A percentile compares a stretch with the other conserved stretches of the same genome.
Conservation (phyloP, 1,284 basidiomycete species). For the Leucoagaricus sp. region DNA sequence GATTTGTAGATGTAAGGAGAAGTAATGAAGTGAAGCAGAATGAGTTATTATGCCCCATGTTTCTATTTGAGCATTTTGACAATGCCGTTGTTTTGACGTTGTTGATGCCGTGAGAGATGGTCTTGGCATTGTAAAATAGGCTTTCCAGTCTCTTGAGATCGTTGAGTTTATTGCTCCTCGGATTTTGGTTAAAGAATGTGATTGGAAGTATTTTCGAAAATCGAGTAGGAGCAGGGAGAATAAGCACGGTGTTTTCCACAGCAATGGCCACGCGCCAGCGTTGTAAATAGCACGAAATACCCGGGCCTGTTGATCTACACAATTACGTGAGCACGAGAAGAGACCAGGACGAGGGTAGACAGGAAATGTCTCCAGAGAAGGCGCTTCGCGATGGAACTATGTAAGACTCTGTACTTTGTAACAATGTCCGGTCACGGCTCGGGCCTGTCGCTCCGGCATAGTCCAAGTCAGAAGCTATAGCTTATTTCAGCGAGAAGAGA, state of each 20-base stretch:
- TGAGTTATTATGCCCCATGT: not conserved
- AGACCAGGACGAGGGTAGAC: not conserved
- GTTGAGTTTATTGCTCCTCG: not conserved
- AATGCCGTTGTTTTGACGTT: not conserved
- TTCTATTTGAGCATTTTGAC: not conserved
- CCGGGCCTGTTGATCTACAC: too few relatives aligned
- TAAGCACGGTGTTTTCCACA: not conserved
- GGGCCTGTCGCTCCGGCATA: too few relatives aligned
- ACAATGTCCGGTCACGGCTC: too few relatives aligned
- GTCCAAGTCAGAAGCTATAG: too few relatives aligned
- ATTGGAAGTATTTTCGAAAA: not conserved
- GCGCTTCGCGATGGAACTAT: not conserved
- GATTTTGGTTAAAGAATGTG: not conserved
- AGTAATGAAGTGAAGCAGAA: not conserved
- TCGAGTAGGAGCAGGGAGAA: not conserved
- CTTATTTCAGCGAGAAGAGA: too few relatives aligned
- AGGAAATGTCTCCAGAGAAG: not conserved
- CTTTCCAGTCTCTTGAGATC: not conserved
- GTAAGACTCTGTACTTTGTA: not conserved
- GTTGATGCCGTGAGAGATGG: not conserved
- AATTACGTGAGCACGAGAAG: not conserved
- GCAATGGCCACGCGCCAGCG: too few relatives aligned
- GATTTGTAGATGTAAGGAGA: not conserved
- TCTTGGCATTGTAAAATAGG: not conserved
- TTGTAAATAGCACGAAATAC: too few relatives aligned